These are phyloP conservation scores for Alternaria incomplexa DNA, from an alignment of 2,329 filamentous ascomycete species.

Conservation along the genomic window DNA sequence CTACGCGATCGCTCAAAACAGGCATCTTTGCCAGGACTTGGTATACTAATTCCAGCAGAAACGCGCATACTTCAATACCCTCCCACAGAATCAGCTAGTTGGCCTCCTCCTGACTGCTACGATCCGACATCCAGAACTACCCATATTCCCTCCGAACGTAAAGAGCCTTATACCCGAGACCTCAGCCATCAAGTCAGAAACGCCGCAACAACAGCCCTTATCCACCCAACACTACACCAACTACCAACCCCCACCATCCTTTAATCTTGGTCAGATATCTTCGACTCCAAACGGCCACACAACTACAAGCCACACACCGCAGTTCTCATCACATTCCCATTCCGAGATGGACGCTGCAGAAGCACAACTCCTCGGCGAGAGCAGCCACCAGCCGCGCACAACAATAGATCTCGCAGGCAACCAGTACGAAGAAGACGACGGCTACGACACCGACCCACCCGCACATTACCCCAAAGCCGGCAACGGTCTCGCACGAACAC, in stretches of 20 bases:
- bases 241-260: conserved; percentile 18
- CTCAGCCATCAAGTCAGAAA: conserved; percentile 14
- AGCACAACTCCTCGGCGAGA: conserved; percentile 42
- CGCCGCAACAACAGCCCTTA: conserved; percentile 2
- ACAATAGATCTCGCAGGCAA: conserved; percentile 29
- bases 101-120: conserved; percentile 68
- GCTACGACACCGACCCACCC: conserved; percentile 60
- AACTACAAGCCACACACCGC: conserved; percentile 25
- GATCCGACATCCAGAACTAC: conserved; percentile 67
- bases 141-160: conserved; percentile 63
- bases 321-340: conserved; percentile 24
- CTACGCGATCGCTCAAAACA: not conserved
- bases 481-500: conserved; percentile 61
- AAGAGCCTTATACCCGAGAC: conserved; percentile 28
- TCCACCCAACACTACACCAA: conserved; percentile 8
- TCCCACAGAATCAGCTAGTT: conserved; percentile 68
- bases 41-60: conserved; percentile 53
- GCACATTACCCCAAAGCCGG: conserved; percentile 69
- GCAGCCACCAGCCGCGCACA: conserved; percentile 17
- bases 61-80: conserved; percentile 66
- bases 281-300: conserved; percentile 42
- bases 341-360: conserved; percentile 40
- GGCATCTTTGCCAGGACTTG: not conserved
- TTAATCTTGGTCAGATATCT: conserved; percentile 8
- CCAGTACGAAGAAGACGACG: conserved; percentile 54